Percentiles rank a stretch among this genome's conserved stretches.
phyloP scores from a whole-genome alignment of 1,284 basidiomycete genomes.

The Melanopsichium pennsylvanicum region DNA sequence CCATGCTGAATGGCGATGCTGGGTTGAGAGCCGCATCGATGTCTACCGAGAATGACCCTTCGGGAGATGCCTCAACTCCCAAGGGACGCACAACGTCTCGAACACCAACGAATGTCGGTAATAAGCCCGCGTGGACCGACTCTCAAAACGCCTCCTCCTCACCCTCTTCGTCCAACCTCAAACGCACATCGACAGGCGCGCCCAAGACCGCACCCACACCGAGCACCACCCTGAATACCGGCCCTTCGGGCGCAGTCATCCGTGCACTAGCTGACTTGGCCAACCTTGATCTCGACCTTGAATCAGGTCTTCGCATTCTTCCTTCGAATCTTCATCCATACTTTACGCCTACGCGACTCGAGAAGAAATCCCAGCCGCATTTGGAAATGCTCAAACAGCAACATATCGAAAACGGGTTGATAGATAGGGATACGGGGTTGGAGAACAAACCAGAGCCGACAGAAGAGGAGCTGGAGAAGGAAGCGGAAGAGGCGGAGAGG shows the following conservation, averaged over 20 bases:
- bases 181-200: slow-evolving; percentile 23
- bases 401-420: slow-evolving; percentile 35
- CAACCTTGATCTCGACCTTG: slow-evolving; percentile 37
- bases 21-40: slow-evolving; percentile 24
- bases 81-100: slow-evolving; percentile 9
- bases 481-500: slow-evolving; percentile 32
- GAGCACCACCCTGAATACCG: slow-evolving; percentile 13
- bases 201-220: slow-evolving; percentile 25
- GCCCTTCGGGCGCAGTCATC: slow-evolving; percentile 22
- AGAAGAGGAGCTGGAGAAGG: slow-evolving; percentile 24
- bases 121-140: no score
- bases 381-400: slow-evolving; percentile 38
- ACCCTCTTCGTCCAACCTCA: slow-evolving; percentile 10
- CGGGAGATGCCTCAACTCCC: slow-evolving; percentile 11
- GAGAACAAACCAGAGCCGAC: slow-evolving; percentile 39
- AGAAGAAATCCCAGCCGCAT: slow-evolving; percentile 52
- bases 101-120: no score
- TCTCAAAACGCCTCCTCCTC: slow-evolving; percentile 8
- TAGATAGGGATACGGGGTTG: slow-evolving; percentile 18
- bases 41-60: slow-evolving; percentile 1
- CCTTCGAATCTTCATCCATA: slow-evolving; percentile 14
- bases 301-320: slow-evolving; percentile 5
- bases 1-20: slow-evolving; percentile 33
- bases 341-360: slow-evolving; percentile 22
- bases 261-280: slow-evolving; percentile 29